Evolutionary conservation across 169 alveolate species (phyloP), one percentile per base, ranked within the genome.

Genomic region (Plasmodium sp.): DNA sequence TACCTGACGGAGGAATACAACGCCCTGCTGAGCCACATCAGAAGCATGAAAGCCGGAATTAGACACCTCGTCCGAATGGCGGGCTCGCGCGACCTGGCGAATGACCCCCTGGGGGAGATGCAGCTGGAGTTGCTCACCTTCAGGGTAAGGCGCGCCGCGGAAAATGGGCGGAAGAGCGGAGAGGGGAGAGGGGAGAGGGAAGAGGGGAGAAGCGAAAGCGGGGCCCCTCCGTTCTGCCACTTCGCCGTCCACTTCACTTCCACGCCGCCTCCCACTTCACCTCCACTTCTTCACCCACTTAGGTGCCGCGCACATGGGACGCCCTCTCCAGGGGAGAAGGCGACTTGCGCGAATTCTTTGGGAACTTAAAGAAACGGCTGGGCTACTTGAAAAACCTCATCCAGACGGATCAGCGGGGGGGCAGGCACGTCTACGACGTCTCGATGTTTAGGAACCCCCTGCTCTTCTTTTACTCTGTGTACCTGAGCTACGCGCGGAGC

Each of bases 1-100:
- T 88, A 79, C 43, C 74, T 88, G 36, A 88, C 84, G 18, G 83
- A 88, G 67, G 94, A 88, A 62, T 88, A 88, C 75, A 88, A 88
- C 43, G 58, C 71, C 72, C 54, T 88, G 22, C 71, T 88, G 27
- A 41, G 5, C 41, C 54, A 39, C 73, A 81, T 88, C 48, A 39
- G 33, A 22, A 71, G 73, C 67, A 88, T 88, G 75, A 88, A 80
- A 45, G 82, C 6, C 43, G 91, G 80, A 36, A 67, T 80, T 80
- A 51, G 82, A 58, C n/a, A 80, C 72, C 71, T 80, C 48, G 7
- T 80, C 22, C 81, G 36, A 12, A 58, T 45, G 43, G 31, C 31
- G 4, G 2, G 82, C 2, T 51, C 36, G 14, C 10, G 10, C 39
- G 22, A 79, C 22, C n/a, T 80, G 5, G 5, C 54, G 48, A 22